Evolutionary conservation across 257 asterid species (phyloP).

Genomic region (Jacaranda copaia): DNA sequence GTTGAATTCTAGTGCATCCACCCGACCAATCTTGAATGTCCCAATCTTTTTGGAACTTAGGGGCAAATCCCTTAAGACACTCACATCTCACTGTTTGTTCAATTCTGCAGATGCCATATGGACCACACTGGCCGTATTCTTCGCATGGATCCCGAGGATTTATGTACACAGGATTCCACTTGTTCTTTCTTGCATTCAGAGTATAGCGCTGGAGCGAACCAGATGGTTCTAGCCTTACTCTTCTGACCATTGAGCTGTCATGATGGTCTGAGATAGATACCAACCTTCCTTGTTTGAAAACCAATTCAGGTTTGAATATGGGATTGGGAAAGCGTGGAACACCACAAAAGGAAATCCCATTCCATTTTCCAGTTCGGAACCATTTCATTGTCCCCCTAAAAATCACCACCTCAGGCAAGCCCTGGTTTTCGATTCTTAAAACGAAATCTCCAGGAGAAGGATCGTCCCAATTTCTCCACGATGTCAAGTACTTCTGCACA

Average conservation of each 20-base stretch:
- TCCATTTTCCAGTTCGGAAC: constrained; percentile 44
- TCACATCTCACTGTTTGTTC: constrained; percentile 16
- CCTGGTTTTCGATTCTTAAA: constrained; percentile 22
- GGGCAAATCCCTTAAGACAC: constrained; percentile 42
- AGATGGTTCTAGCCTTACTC: constrained; percentile 12
- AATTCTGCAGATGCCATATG: constrained; percentile 31
- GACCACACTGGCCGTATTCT: constrained; percentile 29
- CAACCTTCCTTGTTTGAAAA: constrained; percentile 11
- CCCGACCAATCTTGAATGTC: constrained; percentile 32
- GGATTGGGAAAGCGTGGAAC: constrained; percentile 6
- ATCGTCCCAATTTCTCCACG: constrained; percentile 41
- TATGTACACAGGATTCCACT: constrained; percentile 18
- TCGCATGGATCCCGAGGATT: constrained; percentile 16
- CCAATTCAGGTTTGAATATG: neutral
- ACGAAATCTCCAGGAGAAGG: constrained; percentile 43
- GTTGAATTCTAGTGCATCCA: constrained; percentile 40
- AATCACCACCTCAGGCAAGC: constrained; percentile 32
- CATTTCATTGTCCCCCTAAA: neutral
- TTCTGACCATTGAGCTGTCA: constrained; percentile 12
- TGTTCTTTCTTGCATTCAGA: constrained; percentile 15
- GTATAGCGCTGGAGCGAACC: constrained; percentile 2
- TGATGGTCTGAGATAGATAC: constrained; percentile 1
- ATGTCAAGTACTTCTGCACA: constrained; percentile 34
- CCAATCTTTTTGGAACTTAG: constrained; percentile 32
- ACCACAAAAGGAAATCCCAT: constrained; percentile 40